Conservation (phyloP, 208 protist genomes). For the Acanthamoeba royreba region DNA sequence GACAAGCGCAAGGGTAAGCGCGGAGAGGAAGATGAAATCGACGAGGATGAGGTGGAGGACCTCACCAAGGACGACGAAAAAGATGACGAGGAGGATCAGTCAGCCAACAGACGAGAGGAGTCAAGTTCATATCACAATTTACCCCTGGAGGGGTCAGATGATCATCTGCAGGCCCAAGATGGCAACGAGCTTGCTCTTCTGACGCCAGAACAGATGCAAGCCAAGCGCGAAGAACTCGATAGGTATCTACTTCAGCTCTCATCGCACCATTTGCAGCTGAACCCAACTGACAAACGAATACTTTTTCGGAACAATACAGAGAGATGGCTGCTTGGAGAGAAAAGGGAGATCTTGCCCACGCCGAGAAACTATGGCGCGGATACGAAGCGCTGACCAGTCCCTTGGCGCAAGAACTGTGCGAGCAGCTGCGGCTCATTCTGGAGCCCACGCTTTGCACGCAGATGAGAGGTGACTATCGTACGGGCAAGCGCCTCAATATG, state of each 20-base stretch:
- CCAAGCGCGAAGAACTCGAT: constrained; percentile 25
- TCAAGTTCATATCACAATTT: not conserved
- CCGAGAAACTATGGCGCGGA: constrained; percentile 86
- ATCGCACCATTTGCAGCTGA: not conserved
- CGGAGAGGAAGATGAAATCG: not conserved
- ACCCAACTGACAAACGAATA: not conserved
- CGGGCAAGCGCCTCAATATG: constrained; percentile 99
- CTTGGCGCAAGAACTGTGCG: constrained; percentile 95
- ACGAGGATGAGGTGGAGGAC: constrained; percentile 49
- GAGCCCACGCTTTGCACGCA: constrained; percentile 96
- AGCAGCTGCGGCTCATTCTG: constrained; percentile 98
- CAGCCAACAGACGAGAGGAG: constrained; percentile 35
- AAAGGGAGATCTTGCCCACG: constrained; percentile 18
- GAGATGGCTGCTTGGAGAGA: constrained; percentile 15
- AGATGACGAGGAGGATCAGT: constrained; percentile 1
- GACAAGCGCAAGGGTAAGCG: not conserved
- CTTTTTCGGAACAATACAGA: not conserved
- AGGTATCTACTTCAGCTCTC: not conserved
- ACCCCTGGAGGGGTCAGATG: constrained; percentile 21
- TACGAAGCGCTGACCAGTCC: constrained; percentile 88
- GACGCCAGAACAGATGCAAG: not conserved
- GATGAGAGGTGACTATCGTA: constrained; percentile 98
- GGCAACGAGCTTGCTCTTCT: not conserved
- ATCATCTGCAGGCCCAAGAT: constrained; percentile 1
- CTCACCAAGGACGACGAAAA: constrained; percentile 49